Conservation (phyloP, 176 grass and related monocot genomes). For the Eleusine coracana region DNA sequence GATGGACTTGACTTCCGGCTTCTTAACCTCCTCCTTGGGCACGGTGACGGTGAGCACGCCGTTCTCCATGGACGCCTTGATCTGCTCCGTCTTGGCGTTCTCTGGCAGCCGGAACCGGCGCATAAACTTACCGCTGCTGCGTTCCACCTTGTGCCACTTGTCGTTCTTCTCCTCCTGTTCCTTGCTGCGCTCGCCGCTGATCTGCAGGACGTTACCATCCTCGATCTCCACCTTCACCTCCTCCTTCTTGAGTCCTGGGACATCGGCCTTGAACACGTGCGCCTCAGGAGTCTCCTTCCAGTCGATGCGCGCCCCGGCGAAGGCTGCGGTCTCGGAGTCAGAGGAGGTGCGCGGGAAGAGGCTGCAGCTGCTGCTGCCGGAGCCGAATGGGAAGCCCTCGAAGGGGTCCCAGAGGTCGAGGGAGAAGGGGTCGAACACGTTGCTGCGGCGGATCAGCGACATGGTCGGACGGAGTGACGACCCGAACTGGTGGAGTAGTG, state of each 20-base stretch:
- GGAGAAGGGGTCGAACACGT: conserved; percentile 75
- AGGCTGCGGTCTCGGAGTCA: conserved; percentile 39
- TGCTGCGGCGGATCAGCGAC: conserved; percentile 65
- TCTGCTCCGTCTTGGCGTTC: conserved; percentile 54
- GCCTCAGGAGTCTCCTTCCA: conserved; percentile 66
- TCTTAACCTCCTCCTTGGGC: conserved; percentile 54
- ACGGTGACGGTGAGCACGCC: conserved; percentile 69
- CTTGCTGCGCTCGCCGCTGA: conserved; percentile 62
- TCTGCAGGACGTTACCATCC: conserved; percentile 53
- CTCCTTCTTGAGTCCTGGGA: conserved; percentile 69
- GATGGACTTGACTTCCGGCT: conserved; percentile 54
- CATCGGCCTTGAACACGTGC: conserved; percentile 68
- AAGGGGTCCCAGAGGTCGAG: conserved; percentile 66
- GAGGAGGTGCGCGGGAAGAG: conserved; percentile 38
- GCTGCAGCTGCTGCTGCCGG: conserved; percentile 4
- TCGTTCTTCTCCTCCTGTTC: conserved; percentile 66
- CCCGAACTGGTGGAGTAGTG: background rate
- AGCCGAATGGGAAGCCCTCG: conserved; percentile 56
- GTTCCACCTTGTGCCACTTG: conserved; percentile 58
- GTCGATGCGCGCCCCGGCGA: conserved; percentile 51
- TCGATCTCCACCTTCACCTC: conserved; percentile 69
- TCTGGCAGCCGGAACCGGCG: conserved; percentile 55
- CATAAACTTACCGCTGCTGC: conserved; percentile 66
- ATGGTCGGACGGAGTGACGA: background rate
- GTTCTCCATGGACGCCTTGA: conserved; percentile 62